Evolutionary conservation across 805 yeast species (phyloP), one percentile per base, ranked within the genome.

Genomic region (Cyberlindnera maritima): DNA sequence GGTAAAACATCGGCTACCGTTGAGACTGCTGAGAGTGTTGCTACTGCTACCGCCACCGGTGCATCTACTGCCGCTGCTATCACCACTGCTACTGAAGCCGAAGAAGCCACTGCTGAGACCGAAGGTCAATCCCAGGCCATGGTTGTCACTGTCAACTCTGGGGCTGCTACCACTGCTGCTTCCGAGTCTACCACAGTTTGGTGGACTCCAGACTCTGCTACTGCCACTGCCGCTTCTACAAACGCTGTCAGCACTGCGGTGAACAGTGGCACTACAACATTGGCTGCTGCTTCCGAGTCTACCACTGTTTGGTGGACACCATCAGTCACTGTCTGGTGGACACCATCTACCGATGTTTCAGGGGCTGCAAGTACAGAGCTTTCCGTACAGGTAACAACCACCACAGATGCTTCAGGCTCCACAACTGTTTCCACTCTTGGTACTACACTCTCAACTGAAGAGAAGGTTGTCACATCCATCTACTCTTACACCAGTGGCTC

Each of bases 301-400:
- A 40, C 44, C 8, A 49, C 47, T 12, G 49, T 40, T 19, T 49
- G 53, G 53, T 49, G 53, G 53, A 49, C 50, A 4, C 48, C 52
- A 21, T 36, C 49, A 7, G 23, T 41, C 10, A 36, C 36, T 19
- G 8, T 41, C 18, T 36, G 39, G 39, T 36, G 42, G 42, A 46
- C 50, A 7, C 40, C 49, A 33, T 35, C 35, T 19, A 7, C 41
- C n/a, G n/a, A n/a, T n/a, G n/a, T n/a, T n/a, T n/a, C n/a, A n/a
- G n/a, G n/a, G n/a, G n/a, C n/a, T 36, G 39, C 33, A n/a, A 19
- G 15, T 26, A 38, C 33, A 10, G 36, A 37, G 13, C n/a, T 35
- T 4, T 41, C 45, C 10, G 48, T 44, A 8, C 44, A 44, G 41
- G 36, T 44, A 18, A 47, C 49, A 11, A 40, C 58, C 2, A 37